Conservation (phyloP, 106 monocot genomes). For the Vanilla planifolia region DNA sequence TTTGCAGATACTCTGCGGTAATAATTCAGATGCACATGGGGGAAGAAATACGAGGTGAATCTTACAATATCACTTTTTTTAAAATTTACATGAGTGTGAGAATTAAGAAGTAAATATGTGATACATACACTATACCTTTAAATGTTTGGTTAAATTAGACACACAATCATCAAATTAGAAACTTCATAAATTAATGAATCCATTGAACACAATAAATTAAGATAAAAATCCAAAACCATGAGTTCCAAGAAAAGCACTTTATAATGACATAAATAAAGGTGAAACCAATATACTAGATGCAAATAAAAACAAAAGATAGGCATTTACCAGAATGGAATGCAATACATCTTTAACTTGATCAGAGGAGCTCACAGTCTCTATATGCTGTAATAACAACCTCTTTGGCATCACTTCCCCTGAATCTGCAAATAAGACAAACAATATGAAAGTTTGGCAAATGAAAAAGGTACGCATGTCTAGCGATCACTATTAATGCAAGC, state of each 20-base stretch:
- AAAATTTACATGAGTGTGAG: no score
- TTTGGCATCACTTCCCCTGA: slow-evolving; percentile 20
- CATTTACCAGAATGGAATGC: slow-evolving; percentile 44
- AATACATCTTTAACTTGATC: slow-evolving; percentile 35
- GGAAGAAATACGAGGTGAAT: no score
- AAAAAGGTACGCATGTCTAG: no score
- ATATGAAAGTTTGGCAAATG: neutral
- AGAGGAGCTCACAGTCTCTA: slow-evolving; percentile 52
- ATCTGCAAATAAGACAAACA: slow-evolving; percentile 12
- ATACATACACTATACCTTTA: no score
- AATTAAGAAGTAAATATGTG: no score
- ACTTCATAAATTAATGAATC: neutral
- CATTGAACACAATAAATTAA: neutral
- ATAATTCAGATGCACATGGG: no score
- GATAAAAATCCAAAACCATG: neutral
- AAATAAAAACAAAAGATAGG: neutral
- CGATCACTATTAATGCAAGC: no score
- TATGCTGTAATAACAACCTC: slow-evolving; percentile 57
- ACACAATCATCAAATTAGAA: neutral
- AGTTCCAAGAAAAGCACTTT: neutral
- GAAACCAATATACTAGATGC: no score
- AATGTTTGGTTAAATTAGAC: neutral
- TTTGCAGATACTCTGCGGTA: no score
- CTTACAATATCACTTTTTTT: no score
- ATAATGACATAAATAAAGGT: neutral